Evolutionary conservation across 495 filamentous ascomycete species (phyloP), one percentile per base, ranked within the genome.

Genomic region (Penicillium egyptiacum): DNA sequence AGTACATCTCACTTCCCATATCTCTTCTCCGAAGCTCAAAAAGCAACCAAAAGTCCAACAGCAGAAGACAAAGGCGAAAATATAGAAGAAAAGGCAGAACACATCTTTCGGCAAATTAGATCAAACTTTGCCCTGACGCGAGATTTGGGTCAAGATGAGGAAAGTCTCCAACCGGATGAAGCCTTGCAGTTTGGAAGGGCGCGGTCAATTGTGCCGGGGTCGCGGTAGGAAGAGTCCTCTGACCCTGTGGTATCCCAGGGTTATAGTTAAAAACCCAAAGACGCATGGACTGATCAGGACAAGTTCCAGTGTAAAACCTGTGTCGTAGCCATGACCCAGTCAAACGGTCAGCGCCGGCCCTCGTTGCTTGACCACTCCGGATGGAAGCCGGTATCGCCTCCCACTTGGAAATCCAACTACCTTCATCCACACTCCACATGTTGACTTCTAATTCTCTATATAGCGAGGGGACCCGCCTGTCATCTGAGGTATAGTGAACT

Each of bases 181-280:
- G 16, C 16, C 16, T 7, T 39, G 2, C 16, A 39, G 3, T n/a
- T 39, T 6, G 16, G 35, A n/a, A 39, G 35, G 35, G 16, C 6
- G 16, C 14, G 2, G 16, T 7, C 16, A 39, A n/a, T n/a, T 39
- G 16, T 39, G 35, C 14, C 35, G 35, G 5, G 5, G 35, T 39
- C 2, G 45, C 45, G 4, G 26, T 48, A 31, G 45, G 26, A 19
- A 48, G 23, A 11, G 23, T 14, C 26, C 10, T 17, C n/a, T 26
- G 23, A 9, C 35, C 35, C 16, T n/a, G 14, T 5, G 45, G 45
- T 2, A 19, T 17, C 25, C 5, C 14, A 1, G 44, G 44, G 26
- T 47, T 48, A 16, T 48, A 48, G 17, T 48, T 10, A 20, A 28
- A 48, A 11, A 48, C 10, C n/a, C n/a, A 48, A 28, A 48, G 25